These are phyloP conservation scores for Phtheirospermum japonicum DNA, from an alignment of 257 asterid genomes.

Conservation along the genomic window DNA sequence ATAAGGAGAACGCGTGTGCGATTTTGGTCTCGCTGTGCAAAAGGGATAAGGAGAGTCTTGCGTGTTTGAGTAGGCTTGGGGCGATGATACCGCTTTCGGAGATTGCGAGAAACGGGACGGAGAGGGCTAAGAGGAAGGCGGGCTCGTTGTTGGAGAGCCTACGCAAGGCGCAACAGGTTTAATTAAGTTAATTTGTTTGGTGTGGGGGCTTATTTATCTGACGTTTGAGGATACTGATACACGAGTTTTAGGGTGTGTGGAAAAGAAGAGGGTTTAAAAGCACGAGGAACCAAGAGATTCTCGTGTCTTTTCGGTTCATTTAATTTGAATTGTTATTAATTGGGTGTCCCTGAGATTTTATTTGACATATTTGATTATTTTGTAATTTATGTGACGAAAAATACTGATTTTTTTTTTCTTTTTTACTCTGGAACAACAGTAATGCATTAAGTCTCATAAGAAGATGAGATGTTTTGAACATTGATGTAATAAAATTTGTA, in stretches of 20 bases:
- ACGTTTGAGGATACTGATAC: constrained; percentile 36
- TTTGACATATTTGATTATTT: not conserved
- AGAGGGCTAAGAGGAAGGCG: constrained; percentile 87
- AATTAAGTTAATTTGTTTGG: constrained; percentile 26
- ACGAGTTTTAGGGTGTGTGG: constrained; percentile 47
- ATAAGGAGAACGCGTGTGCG: constrained; percentile 70
- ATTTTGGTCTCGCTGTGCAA: constrained; percentile 79
- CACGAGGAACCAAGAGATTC: constrained; percentile 41
- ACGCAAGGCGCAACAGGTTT: constrained; percentile 44
- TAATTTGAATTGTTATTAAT: constrained; percentile 1
- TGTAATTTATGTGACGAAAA: not conserved
- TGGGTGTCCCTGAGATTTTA: not conserved
- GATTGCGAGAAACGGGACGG: constrained; percentile 69
- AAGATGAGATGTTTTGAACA: constrained; percentile 12
- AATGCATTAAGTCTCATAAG: constrained; percentile 8
- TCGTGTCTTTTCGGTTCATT: constrained; percentile 30
- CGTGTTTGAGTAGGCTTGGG: constrained; percentile 71
- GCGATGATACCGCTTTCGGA: constrained; percentile 67
- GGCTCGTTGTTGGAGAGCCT: constrained; percentile 74
- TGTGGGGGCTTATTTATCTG: constrained; percentile 31
- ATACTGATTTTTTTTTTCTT: constrained; percentile 19
- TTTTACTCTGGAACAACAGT: constrained; percentile 4
- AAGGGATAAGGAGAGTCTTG: constrained; percentile 60
- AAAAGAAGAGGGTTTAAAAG: constrained; percentile 28
- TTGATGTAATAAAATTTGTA: constrained; percentile 28